Evolutionary conservation across 2,329 filamentous ascomycete species (phyloP), one percentile per base, ranked within the genome.

Genomic region (Didymella arachidicola): DNA sequence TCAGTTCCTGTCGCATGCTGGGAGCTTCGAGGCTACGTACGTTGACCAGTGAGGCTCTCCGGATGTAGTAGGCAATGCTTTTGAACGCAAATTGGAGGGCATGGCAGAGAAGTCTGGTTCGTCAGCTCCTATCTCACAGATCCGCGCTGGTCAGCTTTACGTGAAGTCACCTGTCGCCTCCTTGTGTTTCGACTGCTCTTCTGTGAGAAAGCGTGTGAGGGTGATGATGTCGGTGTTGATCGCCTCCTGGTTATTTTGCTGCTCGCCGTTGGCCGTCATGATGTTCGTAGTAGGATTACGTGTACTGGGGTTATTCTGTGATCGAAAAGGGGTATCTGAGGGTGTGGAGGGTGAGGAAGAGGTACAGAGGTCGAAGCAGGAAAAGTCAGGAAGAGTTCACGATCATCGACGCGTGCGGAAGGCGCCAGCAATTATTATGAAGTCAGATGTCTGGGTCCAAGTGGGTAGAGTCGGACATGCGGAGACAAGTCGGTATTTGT

Each of bases 61-160:
- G 93, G 79, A 99, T 99, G 84, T 97, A 99, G 85, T 98, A 97
- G 71, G 95, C 92, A 79, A 99, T 99, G 67, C 92, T 96, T 84
- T 99, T 99, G 89, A 99, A 99, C 66, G 95, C 94, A 84, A 98
- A 99, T 80, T 98, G 95, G 59, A 99, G 90, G 60, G 95, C 93
- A 78, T 99, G 95, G 85, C 93, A 97, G 60, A 99, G 87, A 52
- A 99, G 86, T 72, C 93, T 97, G 72, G 39, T 50, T n/a, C 22
- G 22, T 19, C 29, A 59, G 38, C 57, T 44, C 41, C 4, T 10
- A 3, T 19, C n/a, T 41, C 29, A 30, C 2, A 6, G 30, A 25
- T 12, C 14, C 14, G 19, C 16, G 11, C 14, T 4, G 18, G 34
- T 22, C 8, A 25, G 43, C 44, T 45, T 45, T 85, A 97, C 92